These are phyloP conservation scores for Lactifluus echinatus DNA, from an alignment of 768 basidiomycete genomes.

Conservation along the genomic window DNA sequence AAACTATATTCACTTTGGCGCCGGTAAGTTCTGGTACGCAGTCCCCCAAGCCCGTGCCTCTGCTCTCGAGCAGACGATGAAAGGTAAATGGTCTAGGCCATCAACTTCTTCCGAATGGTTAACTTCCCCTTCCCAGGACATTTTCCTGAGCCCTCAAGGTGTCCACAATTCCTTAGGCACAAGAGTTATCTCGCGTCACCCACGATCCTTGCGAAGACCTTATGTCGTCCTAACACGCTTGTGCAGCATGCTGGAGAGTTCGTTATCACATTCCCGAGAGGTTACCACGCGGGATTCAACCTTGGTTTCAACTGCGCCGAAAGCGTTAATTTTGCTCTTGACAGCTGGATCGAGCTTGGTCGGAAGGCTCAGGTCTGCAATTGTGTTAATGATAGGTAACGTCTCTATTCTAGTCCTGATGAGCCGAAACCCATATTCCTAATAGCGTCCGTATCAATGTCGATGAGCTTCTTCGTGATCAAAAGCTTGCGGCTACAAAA, in stretches of 20 bases:
- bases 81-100: slow-evolving; percentile 40
- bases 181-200: slow-evolving; percentile 95
- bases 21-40: slow-evolving; percentile 96
- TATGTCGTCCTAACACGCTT: slow-evolving; percentile 75
- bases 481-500: slow-evolving; percentile 40
- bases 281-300: slow-evolving; percentile 97
- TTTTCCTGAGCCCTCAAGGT: slow-evolving; percentile 77
- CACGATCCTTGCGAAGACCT: slow-evolving; percentile 64
- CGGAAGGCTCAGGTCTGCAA: slow-evolving; percentile 68
- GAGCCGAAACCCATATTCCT: slow-evolving; percentile 8
- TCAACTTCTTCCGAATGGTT: not conserved
- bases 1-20: slow-evolving; percentile 98
- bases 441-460: slow-evolving; percentile 88
- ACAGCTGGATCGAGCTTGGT: slow-evolving; percentile 89
- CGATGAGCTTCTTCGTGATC: slow-evolving; percentile 68
- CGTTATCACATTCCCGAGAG: slow-evolving; percentile 89
- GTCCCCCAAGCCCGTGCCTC: slow-evolving; percentile 79
- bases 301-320: slow-evolving; percentile 95
- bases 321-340: slow-evolving; percentile 92
- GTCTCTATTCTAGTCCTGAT: slow-evolving; percentile 1
- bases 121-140: slow-evolving; percentile 43
- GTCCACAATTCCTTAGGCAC: slow-evolving; percentile 92
- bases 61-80: slow-evolving; percentile 85
- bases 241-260: slow-evolving; percentile 95
- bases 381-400: slow-evolving; percentile 66